phyloP scores from a whole-genome alignment of 2,329 filamentous ascomycete genomes.

The Coniochaeta hoffmannii region DNA sequence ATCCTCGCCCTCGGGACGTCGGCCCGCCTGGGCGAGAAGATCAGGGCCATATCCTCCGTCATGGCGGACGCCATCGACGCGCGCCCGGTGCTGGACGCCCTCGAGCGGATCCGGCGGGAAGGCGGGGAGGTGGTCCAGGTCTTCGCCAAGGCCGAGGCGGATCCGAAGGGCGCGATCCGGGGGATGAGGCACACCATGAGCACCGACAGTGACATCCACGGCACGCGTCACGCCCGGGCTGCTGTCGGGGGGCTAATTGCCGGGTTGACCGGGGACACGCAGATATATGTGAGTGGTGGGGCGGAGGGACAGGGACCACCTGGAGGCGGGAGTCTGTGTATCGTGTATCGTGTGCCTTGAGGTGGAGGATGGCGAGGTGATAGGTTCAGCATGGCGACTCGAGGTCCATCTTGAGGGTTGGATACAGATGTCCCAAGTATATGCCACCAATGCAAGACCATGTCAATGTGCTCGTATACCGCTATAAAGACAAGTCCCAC shows the following conservation, averaged over 20 bases:
- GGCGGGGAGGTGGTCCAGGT: slow-evolving; percentile 18
- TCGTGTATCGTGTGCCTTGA: slow-evolving; percentile 14
- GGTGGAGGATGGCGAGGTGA: neutral
- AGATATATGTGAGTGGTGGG: slow-evolving; percentile 22
- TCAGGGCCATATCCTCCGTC: slow-evolving; percentile 14
- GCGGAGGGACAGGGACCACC: slow-evolving; percentile 23
- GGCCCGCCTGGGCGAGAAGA: slow-evolving; percentile 5
- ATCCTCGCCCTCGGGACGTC: slow-evolving; percentile 21
- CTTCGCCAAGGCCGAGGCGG: slow-evolving; percentile 23
- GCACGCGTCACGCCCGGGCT: slow-evolving; percentile 22
- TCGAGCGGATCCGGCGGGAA: slow-evolving; percentile 12
- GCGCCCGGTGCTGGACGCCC: slow-evolving; percentile 7
- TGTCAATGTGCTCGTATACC: no score
- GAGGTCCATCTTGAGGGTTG: neutral
- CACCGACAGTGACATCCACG: slow-evolving; percentile 18
- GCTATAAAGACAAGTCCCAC: no score
- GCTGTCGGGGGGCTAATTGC: slow-evolving; percentile 22
- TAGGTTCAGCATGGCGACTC: neutral
- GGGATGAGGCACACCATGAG: slow-evolving; percentile 22
- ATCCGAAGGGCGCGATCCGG: slow-evolving; percentile 16
- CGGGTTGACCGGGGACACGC: slow-evolving; percentile 19
- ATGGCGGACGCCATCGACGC: slow-evolving; percentile 23
- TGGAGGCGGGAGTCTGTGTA: slow-evolving; percentile 21
- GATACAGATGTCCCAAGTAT: no score
- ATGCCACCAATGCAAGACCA: no score